Evolutionary conservation across 306 rosid genomes (phyloP).

Genomic region (Ziziphus jujuba): DNA sequence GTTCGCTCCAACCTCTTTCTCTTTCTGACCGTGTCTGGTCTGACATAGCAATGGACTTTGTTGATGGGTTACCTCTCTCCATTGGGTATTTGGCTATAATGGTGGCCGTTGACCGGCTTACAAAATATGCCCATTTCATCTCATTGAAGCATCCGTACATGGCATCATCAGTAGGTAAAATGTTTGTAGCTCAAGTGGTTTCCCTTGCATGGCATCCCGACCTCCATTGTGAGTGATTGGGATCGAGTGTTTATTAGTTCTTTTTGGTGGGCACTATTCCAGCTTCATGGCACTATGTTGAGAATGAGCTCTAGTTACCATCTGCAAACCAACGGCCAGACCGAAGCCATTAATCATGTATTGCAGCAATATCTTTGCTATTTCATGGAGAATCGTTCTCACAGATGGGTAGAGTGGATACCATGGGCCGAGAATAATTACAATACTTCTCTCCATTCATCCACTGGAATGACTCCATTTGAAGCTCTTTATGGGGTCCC

Average conservation of each 20-base stretch:
- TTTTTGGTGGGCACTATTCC: neutral
- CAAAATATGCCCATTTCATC: too few species aligned
- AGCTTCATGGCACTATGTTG: neutral
- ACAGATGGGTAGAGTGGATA: neutral
- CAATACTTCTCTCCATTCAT: neutral
- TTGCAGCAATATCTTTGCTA: neutral
- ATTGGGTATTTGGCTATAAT: too few species aligned
- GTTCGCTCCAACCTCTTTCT: too few species aligned
- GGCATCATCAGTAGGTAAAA: too few species aligned
- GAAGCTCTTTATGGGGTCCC: neutral
- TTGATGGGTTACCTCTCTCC: too few species aligned
- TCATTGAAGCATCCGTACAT: too few species aligned
- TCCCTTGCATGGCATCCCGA: too few species aligned
- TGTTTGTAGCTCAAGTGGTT: too few species aligned
- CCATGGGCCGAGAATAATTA: neutral
- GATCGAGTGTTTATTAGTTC: neutral
- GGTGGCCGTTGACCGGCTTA: too few species aligned
- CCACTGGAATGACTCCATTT: neutral
- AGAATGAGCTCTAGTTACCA: neutral
- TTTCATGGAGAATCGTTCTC: neutral
- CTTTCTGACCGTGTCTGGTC: too few species aligned
- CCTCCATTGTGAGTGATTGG: too few species aligned
- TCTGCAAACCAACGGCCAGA: neutral
- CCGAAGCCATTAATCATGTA: neutral
- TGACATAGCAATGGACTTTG: too few species aligned